These are phyloP conservation scores for Ophiostoma montium DNA, from an alignment of 2,329 filamentous ascomycete genomes.

Conservation along the genomic window DNA sequence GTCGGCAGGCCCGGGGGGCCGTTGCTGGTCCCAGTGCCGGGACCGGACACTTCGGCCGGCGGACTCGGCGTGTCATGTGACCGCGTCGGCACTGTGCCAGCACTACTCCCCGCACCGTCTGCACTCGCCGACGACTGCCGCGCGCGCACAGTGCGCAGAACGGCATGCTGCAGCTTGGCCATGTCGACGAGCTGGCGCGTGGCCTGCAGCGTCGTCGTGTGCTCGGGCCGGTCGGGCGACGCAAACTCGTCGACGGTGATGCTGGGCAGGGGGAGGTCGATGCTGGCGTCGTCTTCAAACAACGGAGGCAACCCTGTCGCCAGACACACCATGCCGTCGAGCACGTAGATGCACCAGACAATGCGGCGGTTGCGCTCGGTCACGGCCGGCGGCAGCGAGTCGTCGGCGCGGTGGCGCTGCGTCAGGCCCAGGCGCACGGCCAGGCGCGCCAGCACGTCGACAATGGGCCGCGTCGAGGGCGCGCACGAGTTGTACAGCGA, in stretches of 20 bases:
- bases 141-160: slow-evolving; percentile 21
- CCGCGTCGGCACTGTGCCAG: too few relatives aligned
- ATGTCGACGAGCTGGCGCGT: slow-evolving; percentile 31
- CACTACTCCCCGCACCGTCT: too few relatives aligned
- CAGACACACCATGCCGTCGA: slow-evolving; percentile 31
- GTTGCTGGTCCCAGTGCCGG: too few relatives aligned
- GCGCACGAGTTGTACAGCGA: slow-evolving; percentile 28
- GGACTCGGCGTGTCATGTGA: too few relatives aligned
- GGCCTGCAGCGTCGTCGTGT: slow-evolving; percentile 28
- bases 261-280: slow-evolving; percentile 27
- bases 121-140: neutral
- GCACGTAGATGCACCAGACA: slow-evolving; percentile 30
- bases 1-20: slow-evolving; percentile 17
- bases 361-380: slow-evolving; percentile 22
- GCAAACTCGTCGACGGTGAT: slow-evolving; percentile 32
- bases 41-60: too few relatives aligned
- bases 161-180: slow-evolving; percentile 28
- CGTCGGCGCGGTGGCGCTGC: slow-evolving; percentile 5
- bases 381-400: neutral
- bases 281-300: slow-evolving; percentile 25
- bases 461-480: slow-evolving; percentile 25
- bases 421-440: slow-evolving; percentile 26
- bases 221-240: slow-evolving; percentile 23
- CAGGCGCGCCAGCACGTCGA: slow-evolving; percentile 25
- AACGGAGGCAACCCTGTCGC: slow-evolving; percentile 24